Evolutionary conservation across 2,329 filamentous ascomycete genomes (phyloP).

Genomic region (Venturia aucupariae): DNA sequence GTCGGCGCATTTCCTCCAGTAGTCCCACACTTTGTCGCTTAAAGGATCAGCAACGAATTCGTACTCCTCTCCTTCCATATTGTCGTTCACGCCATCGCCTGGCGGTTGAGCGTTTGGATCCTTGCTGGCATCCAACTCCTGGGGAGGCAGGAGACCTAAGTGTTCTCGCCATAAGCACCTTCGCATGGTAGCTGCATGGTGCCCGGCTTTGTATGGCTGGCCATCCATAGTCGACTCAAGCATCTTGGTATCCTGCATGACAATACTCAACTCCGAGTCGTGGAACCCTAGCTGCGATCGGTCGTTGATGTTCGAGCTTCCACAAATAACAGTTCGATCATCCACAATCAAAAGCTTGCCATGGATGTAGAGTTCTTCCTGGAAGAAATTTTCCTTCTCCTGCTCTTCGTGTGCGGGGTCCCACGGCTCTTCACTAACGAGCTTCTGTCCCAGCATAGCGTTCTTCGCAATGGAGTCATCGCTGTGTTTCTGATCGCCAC

Average conservation of each 20-base stretch:
- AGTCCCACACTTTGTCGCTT: constrained; percentile 47
- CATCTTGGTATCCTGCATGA: constrained; percentile 73
- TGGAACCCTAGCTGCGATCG: constrained; percentile 79
- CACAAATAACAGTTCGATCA: constrained; percentile 75
- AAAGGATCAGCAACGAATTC: constrained; percentile 54
- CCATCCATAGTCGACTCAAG: constrained; percentile 72
- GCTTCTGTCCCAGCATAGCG: constrained; percentile 64
- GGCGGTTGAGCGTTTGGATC: constrained; percentile 72
- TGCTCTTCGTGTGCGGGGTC: constrained; percentile 59
- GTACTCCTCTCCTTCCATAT: constrained; percentile 59
- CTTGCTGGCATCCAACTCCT: constrained; percentile 55
- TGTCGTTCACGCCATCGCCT: constrained; percentile 58
- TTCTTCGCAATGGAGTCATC: constrained; percentile 64
- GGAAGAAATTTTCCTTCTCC: constrained; percentile 82
- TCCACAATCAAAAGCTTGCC: constrained; percentile 85
- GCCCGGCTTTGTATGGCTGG: constrained; percentile 64
- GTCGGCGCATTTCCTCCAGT: constrained; percentile 61
- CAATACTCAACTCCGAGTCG: constrained; percentile 82
- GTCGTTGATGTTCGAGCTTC: constrained; percentile 87
- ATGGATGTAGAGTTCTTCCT: constrained; percentile 94
- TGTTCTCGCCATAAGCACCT: constrained; percentile 87
- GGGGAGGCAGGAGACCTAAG: constrained; percentile 68
- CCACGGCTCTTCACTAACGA: constrained; percentile 63
- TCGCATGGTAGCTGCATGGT: constrained; percentile 71
- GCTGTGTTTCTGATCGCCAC: constrained; percentile 35